A percentile compares a stretch with the other conserved stretches of the same genome.
Evolutionary conservation across 495 filamentous ascomycete species (phyloP).

Genomic region (Entonaema liquescens): DNA sequence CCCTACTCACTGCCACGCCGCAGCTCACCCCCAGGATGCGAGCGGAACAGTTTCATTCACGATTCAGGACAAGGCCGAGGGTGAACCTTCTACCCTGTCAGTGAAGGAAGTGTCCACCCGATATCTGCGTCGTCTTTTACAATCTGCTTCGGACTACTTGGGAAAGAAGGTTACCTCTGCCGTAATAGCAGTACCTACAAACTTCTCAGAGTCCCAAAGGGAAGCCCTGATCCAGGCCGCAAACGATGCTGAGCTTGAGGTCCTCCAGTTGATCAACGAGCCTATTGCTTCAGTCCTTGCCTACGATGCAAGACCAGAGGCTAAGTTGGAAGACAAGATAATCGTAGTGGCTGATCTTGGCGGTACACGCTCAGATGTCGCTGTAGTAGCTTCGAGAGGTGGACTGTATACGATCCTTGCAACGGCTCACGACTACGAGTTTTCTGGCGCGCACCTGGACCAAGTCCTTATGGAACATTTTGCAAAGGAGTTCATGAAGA

Average conservation of each 20-base stretch:
- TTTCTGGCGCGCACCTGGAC: conserved; percentile 82
- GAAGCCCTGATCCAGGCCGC: conserved; percentile 80
- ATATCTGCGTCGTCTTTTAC: conserved; percentile 81
- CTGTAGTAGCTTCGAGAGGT: conserved; percentile 87
- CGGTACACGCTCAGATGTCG: conserved; percentile 89
- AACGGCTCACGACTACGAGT: conserved; percentile 93
- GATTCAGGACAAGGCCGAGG: conserved; percentile 73
- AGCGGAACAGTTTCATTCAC: conserved; percentile 81
- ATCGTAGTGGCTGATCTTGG: conserved; percentile 93
- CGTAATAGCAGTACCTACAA: conserved; percentile 92
- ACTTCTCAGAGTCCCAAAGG: conserved; percentile 87
- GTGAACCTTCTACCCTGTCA: conserved; percentile 70
- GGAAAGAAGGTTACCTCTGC: conserved; percentile 92
- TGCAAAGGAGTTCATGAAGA: conserved; percentile 96
- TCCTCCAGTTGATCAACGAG: conserved; percentile 92
- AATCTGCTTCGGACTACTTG: conserved; percentile 88
- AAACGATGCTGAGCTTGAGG: conserved; percentile 81
- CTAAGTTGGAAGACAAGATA: conserved; percentile 80
- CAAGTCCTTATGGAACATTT: conserved; percentile 93
- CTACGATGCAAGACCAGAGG: conserved; percentile 87
- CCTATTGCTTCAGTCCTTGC: conserved; percentile 91
- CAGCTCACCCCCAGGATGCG: conserved; percentile 84
- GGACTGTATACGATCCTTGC: conserved; percentile 97
- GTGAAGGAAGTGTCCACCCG: conserved; percentile 88
- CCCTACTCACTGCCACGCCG: conserved; percentile 91